Evolutionary conservation across 2,329 filamentous ascomycete species (phyloP).

Genomic region (Magnaporthales sp.): DNA sequence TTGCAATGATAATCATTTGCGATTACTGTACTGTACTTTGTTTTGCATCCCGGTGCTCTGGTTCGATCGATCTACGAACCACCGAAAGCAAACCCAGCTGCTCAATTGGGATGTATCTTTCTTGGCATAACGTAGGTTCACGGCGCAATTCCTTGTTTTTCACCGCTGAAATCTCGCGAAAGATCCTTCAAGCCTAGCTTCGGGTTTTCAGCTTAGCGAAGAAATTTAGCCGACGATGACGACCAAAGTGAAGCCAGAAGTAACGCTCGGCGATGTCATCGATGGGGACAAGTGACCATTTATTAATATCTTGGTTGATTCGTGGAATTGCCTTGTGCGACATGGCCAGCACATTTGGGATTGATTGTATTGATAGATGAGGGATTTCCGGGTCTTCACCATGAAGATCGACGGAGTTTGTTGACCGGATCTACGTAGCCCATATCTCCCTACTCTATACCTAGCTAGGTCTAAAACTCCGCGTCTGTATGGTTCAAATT

Average conservation of each 20-base stretch:
- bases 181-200: background rate
- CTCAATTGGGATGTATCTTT: background rate
- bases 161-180: background rate
- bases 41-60: background rate
- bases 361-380: background rate
- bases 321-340: background rate
- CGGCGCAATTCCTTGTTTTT: background rate
- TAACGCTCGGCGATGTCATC: background rate
- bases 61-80: background rate
- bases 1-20: background rate
- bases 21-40: background rate
- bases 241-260: background rate
- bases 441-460: too few species aligned
- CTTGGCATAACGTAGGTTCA: background rate
- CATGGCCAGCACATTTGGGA: background rate
- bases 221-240: background rate
- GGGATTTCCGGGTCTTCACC: background rate
- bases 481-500: too few species aligned
- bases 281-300: background rate
- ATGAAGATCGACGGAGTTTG: too few species aligned
- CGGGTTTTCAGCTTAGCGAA: background rate
- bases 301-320: background rate
- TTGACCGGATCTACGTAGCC: too few species aligned
- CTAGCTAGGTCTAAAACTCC: too few species aligned
- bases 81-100: background rate